Conservation (phyloP, 139 green algal genomes). For the Pedinophyceae sp. region DNA sequence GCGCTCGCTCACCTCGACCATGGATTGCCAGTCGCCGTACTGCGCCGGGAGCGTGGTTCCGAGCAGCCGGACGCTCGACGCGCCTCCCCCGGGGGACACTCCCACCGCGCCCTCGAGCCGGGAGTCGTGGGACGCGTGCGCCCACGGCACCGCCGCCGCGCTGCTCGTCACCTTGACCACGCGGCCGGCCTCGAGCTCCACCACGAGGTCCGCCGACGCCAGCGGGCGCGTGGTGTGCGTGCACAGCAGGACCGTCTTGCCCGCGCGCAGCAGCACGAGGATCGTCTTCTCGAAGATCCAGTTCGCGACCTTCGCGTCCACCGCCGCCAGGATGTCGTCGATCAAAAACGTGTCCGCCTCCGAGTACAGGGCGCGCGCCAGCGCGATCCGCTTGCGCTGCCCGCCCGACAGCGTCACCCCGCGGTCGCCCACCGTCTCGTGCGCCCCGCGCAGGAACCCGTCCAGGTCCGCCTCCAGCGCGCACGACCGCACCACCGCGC, state of each 20-base stretch:
- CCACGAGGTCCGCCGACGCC: slow-evolving; percentile 16
- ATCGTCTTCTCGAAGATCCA: slow-evolving; percentile 25
- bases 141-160: too few species aligned
- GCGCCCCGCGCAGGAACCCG: slow-evolving; percentile 29
- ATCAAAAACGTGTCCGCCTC: slow-evolving; percentile 21
- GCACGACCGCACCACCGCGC: slow-evolving; percentile 35
- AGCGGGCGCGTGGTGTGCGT: slow-evolving; percentile 20
- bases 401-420: slow-evolving; percentile 33
- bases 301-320: slow-evolving; percentile 35
- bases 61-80: too few species aligned
- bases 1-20: too few species aligned
- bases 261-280: slow-evolving; percentile 16
- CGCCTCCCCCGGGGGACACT: too few species aligned
- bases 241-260: slow-evolving; percentile 29
- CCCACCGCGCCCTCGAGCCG: too few species aligned
- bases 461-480: slow-evolving; percentile 38
- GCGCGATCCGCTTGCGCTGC: slow-evolving; percentile 29
- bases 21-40: too few species aligned
- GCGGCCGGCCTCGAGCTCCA: slow-evolving; percentile 18
- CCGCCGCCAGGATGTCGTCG: slow-evolving; percentile 44
- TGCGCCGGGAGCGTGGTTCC: too few species aligned
- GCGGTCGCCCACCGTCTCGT: slow-evolving; percentile 27
- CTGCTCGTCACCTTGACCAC: background rate
- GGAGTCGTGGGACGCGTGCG: too few species aligned
- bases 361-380: slow-evolving; percentile 52